phyloP scores from a whole-genome alignment of 1,284 basidiomycete species.

The Fistulinella cinereoalba region DNA sequence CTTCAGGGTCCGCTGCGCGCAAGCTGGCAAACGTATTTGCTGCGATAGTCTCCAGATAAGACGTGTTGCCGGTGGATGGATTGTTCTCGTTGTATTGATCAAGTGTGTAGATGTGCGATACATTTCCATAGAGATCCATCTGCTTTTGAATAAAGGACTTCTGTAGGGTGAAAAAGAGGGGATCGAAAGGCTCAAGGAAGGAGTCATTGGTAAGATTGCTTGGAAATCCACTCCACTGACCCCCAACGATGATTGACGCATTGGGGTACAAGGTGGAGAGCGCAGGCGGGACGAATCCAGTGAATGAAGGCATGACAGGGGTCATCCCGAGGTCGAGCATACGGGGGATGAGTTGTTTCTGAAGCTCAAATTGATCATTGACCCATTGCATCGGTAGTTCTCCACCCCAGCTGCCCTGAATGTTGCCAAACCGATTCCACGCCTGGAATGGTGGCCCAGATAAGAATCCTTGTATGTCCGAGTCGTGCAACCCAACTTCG shows the following conservation, averaged over 20 bases:
- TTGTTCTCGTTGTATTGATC: constrained; percentile 48
- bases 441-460: constrained; percentile 27
- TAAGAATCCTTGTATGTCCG: constrained; percentile 37
- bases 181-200: constrained; percentile 44
- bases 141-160: constrained; percentile 43
- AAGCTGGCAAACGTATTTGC: constrained; percentile 37
- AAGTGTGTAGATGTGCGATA: constrained; percentile 44
- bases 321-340: constrained; percentile 47
- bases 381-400: constrained; percentile 39
- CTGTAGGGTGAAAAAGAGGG: constrained; percentile 39
- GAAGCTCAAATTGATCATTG: constrained; percentile 39
- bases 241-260: constrained; percentile 37
- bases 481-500: constrained; percentile 38
- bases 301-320: constrained; percentile 44
- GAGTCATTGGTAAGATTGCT: constrained; percentile 35
- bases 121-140: constrained; percentile 37
- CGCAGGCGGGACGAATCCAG: constrained; percentile 42
- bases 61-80: constrained; percentile 36
- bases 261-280: constrained; percentile 36
- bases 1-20: constrained; percentile 39
- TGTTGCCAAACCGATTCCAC: not conserved
- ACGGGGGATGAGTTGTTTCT: constrained; percentile 39
- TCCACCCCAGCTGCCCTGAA: constrained; percentile 18
- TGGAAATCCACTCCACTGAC: constrained; percentile 39
- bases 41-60: constrained; percentile 38